Base-by-base conservation (phyloP, 2,329 filamentous ascomycete species). In the Bipolaris zeicola region DNA sequence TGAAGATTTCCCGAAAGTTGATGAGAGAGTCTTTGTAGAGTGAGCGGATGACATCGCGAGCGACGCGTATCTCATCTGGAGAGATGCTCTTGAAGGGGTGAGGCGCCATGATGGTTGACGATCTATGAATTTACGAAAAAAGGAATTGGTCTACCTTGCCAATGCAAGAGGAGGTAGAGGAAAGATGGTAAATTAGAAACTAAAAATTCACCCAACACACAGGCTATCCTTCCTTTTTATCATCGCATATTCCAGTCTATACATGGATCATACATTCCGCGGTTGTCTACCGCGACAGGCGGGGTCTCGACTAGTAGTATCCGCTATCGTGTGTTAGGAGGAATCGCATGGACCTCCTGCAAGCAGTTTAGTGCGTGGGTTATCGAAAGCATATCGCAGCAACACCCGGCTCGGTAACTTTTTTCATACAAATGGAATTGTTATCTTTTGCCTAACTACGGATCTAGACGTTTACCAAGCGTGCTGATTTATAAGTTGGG, bases 31-130 rank as follows among this genome's bases (percentile, higher is more conserved):
- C 69, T 34, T 70, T 68, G 49, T 78, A 74, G 3, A 70, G 62
- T 28, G 78, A 76, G 33, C 80, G 75, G 57, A 86, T 77, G 41
- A 84, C 72, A 60, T 81, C 81, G 39, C 79, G 77, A 38, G 83
- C 81, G 18, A 73, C 69, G 52, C 78, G 76, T 18, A 85, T 85
- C 72, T 87, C 85, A 37, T 83, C 78, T 65, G 83, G 72, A 46
- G 78, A 81, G 54, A 87, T 80, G 63, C 79, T 83, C 67, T 84
- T 83, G 74, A 86, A 77, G 14, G 84, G 84, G 62, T 84, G 82
- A 36, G 75, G 76, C 60, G 74, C 66, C 75, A 77, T 77, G 55
- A 34, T 58, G 53, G 31, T 33, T 10, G 10, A 10, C 24, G n/a
- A 34, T 45, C 18, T 37, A 31, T 49, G 26, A 38, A 7, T 18